Conservation (phyloP, 352 stramenopile genomes). For the Thalassiosira ordinaria region DNA sequence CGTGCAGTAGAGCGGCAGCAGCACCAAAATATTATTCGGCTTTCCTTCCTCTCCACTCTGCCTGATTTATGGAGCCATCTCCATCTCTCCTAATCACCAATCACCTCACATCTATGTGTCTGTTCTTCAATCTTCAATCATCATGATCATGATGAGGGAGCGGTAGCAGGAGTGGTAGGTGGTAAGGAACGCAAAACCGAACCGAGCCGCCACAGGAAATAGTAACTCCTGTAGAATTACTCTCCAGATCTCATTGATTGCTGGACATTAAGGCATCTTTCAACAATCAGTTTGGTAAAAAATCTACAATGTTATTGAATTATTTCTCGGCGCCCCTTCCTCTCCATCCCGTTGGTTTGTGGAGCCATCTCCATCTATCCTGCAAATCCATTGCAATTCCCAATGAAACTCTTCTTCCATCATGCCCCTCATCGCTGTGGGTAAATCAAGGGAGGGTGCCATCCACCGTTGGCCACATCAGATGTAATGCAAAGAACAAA, state of each 20-base stretch:
- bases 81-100: neutral
- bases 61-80: neutral
- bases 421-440: neutral
- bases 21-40: neutral
- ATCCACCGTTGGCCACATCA: neutral
- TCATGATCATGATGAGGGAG: neutral
- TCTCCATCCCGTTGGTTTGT: neutral
- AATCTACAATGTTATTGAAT: too few relatives aligned
- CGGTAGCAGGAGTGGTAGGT: neutral
- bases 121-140: neutral
- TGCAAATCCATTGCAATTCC: neutral
- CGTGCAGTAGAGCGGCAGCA: neutral
- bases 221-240: slow-evolving; percentile 1
- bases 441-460: neutral
- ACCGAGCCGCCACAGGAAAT: neutral
- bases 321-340: too few relatives aligned
- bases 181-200: neutral
- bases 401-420: too few relatives aligned
- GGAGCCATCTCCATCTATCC: neutral
- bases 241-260: neutral
- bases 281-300: too few relatives aligned
- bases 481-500: neutral
- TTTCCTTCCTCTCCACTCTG: neutral
- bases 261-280: neutral
- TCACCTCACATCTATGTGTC: neutral